Base-by-base conservation (phyloP, 2,329 filamentous ascomycete species). In the Eutypella sp. region DNA sequence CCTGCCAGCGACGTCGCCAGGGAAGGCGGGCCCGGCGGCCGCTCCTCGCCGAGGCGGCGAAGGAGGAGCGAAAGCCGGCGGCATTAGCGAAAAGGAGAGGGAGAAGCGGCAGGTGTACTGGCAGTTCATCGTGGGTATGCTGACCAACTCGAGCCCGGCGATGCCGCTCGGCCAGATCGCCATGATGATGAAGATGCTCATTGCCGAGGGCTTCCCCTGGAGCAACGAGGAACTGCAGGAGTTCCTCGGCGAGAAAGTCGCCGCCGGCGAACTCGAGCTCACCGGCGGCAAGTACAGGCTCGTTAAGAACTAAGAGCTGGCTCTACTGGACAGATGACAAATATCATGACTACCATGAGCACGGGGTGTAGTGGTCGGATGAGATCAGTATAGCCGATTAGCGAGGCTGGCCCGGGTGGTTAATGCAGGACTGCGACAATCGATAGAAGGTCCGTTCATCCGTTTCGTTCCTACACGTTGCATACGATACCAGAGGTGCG, bases 161-260 rank as follows among this genome's bases (percentile, higher is more conserved):
- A 93, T 96, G 87, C 84, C 87, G 42, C 71, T 91, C 48, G 75
- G 75, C 45, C 81, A 90, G 62, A 95, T 99, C 53, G 78, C 83
- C 8, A 95, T 91, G 85, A 96, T 97, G 89, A 77, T 99, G 75
- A 89, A 89, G 68, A 92, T 97, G 78, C 78, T 92, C 47, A 82
- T 96, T 43, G 81, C 87, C 0, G 89, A 89, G 11, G 91, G 90
- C 2, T 96, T 96, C 62, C 81, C 88, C 0, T 96, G 89, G 77
- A 89, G 85, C 50, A 88, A 88, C 59, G 91, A 96, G 62, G 91
- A 97, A 68, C 69, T 97, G 50, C 81, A 83, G 57, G 87, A 86
- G 64, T 87, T 96, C 62, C 67, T 97, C 47, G 79, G 72, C 8
- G 81, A 85, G 48, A 91, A 95, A 79, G 84, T 92, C n/a, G 72